Evolutionary conservation across 108 stramenopile species (phyloP).

Genomic region (Poteriospumella lacustris): DNA sequence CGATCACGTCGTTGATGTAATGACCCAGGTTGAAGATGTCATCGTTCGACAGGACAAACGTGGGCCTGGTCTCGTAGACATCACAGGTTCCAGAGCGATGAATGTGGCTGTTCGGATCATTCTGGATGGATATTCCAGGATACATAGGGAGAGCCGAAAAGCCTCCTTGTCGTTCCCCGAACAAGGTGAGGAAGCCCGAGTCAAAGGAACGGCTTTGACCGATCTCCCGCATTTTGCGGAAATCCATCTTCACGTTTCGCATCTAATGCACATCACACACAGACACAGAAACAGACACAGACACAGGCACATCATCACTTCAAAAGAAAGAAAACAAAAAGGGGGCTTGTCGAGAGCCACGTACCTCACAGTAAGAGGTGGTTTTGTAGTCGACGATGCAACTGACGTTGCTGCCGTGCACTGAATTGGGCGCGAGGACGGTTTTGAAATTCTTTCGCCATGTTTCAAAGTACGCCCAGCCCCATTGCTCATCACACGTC

Average conservation of each 20-base stretch:
- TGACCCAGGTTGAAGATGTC: constrained; percentile 27
- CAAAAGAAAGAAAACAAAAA: neutral
- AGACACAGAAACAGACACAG: neutral
- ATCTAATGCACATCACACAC: neutral
- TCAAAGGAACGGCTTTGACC: neutral
- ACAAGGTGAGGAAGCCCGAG: neutral
- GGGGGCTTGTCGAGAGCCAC: neutral
- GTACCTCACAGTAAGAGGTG: constrained; percentile 5
- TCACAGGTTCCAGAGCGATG: neutral
- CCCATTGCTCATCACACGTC: neutral
- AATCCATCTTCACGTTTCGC: neutral
- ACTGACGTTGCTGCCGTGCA: neutral
- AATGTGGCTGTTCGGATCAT: neutral
- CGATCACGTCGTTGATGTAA: constrained; percentile 29
- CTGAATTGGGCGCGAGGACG: neutral
- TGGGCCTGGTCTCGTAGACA: neutral
- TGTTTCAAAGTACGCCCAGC: neutral
- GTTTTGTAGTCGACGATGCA: neutral
- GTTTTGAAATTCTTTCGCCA: neutral
- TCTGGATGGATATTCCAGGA: neutral
- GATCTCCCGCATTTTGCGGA: neutral
- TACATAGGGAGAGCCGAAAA: neutral
- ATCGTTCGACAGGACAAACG: constrained; percentile 21
- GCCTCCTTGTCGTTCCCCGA: neutral
- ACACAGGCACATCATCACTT: neutral